Conservation (phyloP, 495 filamentous ascomycete species). For the Hyaloscypha hepaticicola region DNA sequence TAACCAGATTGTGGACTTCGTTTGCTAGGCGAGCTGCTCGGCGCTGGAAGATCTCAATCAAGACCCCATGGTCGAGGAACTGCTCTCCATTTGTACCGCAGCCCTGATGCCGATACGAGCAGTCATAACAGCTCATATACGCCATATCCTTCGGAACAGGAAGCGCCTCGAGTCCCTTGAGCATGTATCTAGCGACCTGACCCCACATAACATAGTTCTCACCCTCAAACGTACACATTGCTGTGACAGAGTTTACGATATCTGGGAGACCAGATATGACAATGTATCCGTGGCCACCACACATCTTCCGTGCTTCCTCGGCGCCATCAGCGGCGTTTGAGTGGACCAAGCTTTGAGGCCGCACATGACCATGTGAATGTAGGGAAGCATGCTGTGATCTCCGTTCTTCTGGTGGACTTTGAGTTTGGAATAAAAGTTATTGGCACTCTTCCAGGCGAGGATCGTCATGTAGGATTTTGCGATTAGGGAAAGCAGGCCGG, state of each 20-base stretch:
- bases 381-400: constrained; percentile 53
- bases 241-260: constrained; percentile 22
- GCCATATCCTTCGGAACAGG: constrained; percentile 2
- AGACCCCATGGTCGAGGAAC: constrained; percentile 6
- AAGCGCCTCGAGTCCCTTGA: constrained; percentile 23
- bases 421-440: constrained; percentile 46
- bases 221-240: constrained; percentile 35
- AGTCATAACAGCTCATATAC: not conserved
- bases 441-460: constrained; percentile 65
- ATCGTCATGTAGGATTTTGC: constrained; percentile 67
- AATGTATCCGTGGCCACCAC: constrained; percentile 61
- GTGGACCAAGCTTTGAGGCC: constrained; percentile 68
- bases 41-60: constrained; percentile 20
- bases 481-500: constrained; percentile 61
- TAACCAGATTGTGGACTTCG: constrained; percentile 1
- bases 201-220: constrained; percentile 75
- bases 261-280: constrained; percentile 27
- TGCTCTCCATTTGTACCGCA: constrained; percentile 7
- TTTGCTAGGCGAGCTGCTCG: constrained; percentile 4
- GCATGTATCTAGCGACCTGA: constrained; percentile 62
- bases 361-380: constrained; percentile 65
- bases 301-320: constrained; percentile 65
- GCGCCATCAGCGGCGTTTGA: constrained; percentile 63
- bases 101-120: not conserved
- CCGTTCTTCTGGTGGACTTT: constrained; percentile 49